Base-by-base conservation (phyloP, 169 alveolate genomes). In the Amoebophrya sp. region DNA sequence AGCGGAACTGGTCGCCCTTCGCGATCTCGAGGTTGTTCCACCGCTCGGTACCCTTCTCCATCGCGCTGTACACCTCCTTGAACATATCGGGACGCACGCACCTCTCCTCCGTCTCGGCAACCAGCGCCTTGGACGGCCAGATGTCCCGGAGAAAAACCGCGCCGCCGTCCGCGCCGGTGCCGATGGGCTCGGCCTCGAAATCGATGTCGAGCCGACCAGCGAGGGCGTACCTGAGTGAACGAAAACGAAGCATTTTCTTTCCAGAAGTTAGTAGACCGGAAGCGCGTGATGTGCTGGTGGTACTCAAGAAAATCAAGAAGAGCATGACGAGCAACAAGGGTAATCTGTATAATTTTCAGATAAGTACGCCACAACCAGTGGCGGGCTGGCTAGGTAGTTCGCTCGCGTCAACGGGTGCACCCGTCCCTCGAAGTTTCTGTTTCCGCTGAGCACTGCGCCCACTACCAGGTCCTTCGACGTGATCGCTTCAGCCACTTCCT, bases 381-480 rank as follows among this genome's bases (percentile, higher is more conserved):
- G 99, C 7, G 99, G 99, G n/a, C 99, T 96, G 41, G 99, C 99
- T 88, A 98, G 95, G 92, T 96, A 98, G 95, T 98, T 98, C 45
- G 99, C 99, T 88, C 98, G 95, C 42, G 99, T 97, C 88, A 94
- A 94, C 39, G 98, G 99, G 93, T 98, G 99, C 34, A 97, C 98
- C 87, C 99, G 96, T 5, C 99, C 99, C 94, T 97, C 99, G 94
- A 97, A 97, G 96, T 97, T 98, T 91, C 99, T 91, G 94, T 98
- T 98, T 70, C 99, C 99, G 45, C 98, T 95, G n/a, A 97, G 94
- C 13, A 97, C 99, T 50, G 99, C 97, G 38, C 97, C 95, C 40
- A 94, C 98, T 48, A 97, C 97, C 91, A 97, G 90, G 88, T 96
- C 98, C 90, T 95, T 93, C 38, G 94, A 93, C 88, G 92, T 94